Conservation (phyloP, 164 flowering plant species). For the Dillenia turbinata region DNA sequence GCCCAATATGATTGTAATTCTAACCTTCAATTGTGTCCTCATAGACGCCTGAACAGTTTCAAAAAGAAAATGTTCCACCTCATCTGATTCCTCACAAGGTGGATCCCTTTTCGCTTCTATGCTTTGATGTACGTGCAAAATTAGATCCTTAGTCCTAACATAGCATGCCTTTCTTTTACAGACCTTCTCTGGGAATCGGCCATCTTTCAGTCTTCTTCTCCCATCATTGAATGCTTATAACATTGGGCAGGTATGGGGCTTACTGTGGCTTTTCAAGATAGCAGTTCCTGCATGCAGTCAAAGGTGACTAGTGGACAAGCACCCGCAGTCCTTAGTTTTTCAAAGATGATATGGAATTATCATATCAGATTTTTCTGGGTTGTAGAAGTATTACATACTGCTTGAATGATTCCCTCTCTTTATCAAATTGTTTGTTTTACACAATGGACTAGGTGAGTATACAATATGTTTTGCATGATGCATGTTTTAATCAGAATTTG, state of each 20-base stretch:
- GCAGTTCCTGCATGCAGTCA: no score
- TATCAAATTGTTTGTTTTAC: no score
- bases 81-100: conserved; percentile 94
- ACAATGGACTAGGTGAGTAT: no score
- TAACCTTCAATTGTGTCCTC: conserved; percentile 9
- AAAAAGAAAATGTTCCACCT: conserved; percentile 71
- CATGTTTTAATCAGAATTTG: no score
- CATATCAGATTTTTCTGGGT: no score
- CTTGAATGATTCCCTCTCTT: no score
- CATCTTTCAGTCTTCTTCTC: conserved; percentile 85
- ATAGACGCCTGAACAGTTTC: conserved; percentile 77
- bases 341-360: no score
- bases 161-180: conserved; percentile 24
- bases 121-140: background rate
- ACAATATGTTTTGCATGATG: no score
- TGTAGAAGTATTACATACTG: no score
- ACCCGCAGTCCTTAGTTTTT: no score
- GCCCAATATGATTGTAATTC: background rate
- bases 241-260: conserved; percentile 74
- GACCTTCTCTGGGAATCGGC: conserved; percentile 96
- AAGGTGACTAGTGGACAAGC: no score
- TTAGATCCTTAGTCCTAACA: conserved; percentile 7
- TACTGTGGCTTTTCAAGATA: background rate
- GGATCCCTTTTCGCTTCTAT: conserved; percentile 13
- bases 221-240: conserved; percentile 82